Evolutionary conservation across 2,329 filamentous ascomycete species (phyloP).

Genomic region (Magnaporthales sp.): DNA sequence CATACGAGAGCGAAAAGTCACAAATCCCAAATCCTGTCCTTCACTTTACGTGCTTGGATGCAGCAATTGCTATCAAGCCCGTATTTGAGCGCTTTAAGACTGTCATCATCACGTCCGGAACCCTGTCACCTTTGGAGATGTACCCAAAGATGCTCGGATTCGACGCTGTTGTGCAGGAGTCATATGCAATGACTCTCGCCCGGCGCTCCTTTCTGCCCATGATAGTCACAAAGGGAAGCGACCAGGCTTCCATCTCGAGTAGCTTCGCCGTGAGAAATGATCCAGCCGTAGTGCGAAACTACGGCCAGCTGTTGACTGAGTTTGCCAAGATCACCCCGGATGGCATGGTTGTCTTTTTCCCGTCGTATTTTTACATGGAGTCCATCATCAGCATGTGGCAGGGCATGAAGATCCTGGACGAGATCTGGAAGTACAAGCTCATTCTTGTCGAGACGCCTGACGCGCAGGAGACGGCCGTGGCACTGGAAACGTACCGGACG

Average conservation of each 20-base stretch:
- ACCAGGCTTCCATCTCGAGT: slow-evolving; percentile 87
- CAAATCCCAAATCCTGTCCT: slow-evolving; percentile 95
- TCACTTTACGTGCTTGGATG: slow-evolving; percentile 93
- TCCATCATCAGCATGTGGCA: slow-evolving; percentile 99
- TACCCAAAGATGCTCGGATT: slow-evolving; percentile 99
- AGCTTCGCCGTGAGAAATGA: slow-evolving; percentile 95
- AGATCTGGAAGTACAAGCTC: slow-evolving; percentile 98
- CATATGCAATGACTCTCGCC: slow-evolving; percentile 93
- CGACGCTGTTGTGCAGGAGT: slow-evolving; percentile 86
- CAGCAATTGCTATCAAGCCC: slow-evolving; percentile 94
- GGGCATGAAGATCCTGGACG: slow-evolving; percentile 93
- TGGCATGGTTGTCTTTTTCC: slow-evolving; percentile 98
- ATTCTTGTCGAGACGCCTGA: slow-evolving; percentile 97
- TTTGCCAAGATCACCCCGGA: slow-evolving; percentile 95
- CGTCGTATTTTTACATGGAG: slow-evolving; percentile 98
- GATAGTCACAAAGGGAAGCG: slow-evolving; percentile 91
- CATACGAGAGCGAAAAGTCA: slow-evolving; percentile 89
- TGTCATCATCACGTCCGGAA: slow-evolving; percentile 96
- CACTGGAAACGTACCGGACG: slow-evolving; percentile 91
- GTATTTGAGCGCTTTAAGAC: slow-evolving; percentile 97
- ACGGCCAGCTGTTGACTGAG: slow-evolving; percentile 85
- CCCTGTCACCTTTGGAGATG: slow-evolving; percentile 94
- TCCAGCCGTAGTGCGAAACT: slow-evolving; percentile 93
- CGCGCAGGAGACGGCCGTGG: slow-evolving; percentile 91
- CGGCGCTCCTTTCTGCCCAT: slow-evolving; percentile 93